These are phyloP conservation scores for Coemansia asiatica DNA, from an alignment of 192 early-diverging fungal species.

Conservation along the genomic window DNA sequence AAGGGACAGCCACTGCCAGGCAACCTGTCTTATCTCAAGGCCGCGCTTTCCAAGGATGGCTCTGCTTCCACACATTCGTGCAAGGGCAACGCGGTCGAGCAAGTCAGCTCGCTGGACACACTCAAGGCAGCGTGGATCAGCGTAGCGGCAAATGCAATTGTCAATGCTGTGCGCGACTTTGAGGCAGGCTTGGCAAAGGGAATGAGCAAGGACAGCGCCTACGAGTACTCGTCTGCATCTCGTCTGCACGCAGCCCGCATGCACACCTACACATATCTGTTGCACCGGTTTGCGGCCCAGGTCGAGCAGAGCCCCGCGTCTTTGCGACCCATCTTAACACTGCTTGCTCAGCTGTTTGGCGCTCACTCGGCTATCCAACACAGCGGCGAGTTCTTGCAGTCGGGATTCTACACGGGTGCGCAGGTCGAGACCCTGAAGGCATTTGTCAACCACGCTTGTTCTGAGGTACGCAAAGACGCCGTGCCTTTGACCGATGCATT, in stretches of 20 bases:
- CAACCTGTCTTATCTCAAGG: conserved; percentile 76
- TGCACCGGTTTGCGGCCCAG: conserved; percentile 80
- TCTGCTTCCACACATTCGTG: conserved; percentile 14
- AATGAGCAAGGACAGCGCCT: conserved; percentile 74
- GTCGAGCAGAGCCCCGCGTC: conserved; percentile 64
- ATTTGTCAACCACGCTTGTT: conserved; percentile 66
- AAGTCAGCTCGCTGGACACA: conserved; percentile 57
- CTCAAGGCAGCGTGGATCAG: conserved; percentile 79
- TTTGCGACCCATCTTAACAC: conserved; percentile 63
- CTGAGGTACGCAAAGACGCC: conserved; percentile 72
- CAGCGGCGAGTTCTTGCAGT: conserved; percentile 83
- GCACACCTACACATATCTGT: conserved; percentile 82
- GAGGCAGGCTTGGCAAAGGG: conserved; percentile 64
- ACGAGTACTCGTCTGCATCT: conserved; percentile 83
- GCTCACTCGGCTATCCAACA: conserved; percentile 79
- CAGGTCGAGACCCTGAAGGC: conserved; percentile 72
- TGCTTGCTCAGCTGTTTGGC: conserved; percentile 80
- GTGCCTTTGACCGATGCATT: conserved; percentile 86
- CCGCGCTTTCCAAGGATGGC: conserved; percentile 52
- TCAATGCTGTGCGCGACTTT: conserved; percentile 79
- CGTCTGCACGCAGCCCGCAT: conserved; percentile 80
- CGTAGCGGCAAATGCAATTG: conserved; percentile 79
- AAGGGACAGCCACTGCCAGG: conserved; percentile 76
- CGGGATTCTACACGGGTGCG: conserved; percentile 72
- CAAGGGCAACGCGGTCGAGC: conserved; percentile 27